Evolutionary conservation across 805 yeast species (phyloP), one percentile per base, ranked within the genome.

Genomic region (Starmerella tilneyi): DNA sequence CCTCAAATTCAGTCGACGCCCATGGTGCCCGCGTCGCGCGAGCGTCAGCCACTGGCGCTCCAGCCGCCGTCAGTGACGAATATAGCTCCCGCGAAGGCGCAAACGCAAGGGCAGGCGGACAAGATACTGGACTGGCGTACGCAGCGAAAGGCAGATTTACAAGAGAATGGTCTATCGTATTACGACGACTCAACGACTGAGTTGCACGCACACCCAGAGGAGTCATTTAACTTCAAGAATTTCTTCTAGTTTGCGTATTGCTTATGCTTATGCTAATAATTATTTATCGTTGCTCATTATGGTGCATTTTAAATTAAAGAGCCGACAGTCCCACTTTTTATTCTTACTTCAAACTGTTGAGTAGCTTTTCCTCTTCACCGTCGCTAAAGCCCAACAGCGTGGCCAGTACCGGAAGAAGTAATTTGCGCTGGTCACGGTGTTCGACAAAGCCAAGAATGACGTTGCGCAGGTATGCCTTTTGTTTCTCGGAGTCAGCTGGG

Each of bases 401-500:
- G 40, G 88, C 74, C 20, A 89, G 68, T 6, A 92, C 97, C 0
- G 97, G 96, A 26, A 92, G 66, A 34, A 89, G 70, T 60, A 79
- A 84, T 23, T 71, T 76, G 48, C 97, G 71, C 63, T 88, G 96
- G n/a, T 89, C 98, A 57, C 74, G 82, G 59, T 84, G 95, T 58
- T 88, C 96, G 44, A 92, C 63, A 60, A 82, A 92, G 2, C 96
- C 96, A 2, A 89, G 66, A n/a, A 89, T 63, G 2, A 89, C 96
- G 59, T 92, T 92, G 61, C 83, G 84, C 42, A 86, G 71, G 59
- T 89, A 89, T 11, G 94, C 84, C 17, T 80, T 69, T 55, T 76
- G 81, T 38, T 69, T 71, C 15, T 59, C 59, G 20, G 47, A 23
- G 21, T 44, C 43, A 16, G 22, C 45, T 15, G 20, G 47, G 27